A percentile compares a stretch with the other conserved stretches of the same genome.
Evolutionary conservation across 1,284 basidiomycete genomes (phyloP).

Genomic region (Rhodotorula sp.): DNA sequence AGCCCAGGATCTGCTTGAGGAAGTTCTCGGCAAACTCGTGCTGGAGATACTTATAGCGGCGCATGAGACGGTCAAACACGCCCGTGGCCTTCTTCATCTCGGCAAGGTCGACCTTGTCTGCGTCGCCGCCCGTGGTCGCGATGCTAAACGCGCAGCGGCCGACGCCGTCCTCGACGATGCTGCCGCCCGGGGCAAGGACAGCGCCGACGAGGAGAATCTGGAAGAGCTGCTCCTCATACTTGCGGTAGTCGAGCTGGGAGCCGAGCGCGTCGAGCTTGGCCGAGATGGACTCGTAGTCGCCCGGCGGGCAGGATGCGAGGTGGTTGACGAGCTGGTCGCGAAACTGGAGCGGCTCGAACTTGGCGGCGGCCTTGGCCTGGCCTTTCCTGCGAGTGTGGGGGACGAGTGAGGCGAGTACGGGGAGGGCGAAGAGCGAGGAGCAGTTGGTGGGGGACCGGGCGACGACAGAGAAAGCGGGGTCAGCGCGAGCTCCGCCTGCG

Average conservation of each 20-base stretch:
- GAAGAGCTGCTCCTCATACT: constrained; percentile 94
- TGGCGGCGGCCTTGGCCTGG: constrained; percentile 57
- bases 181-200: constrained; percentile 91
- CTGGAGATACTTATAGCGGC: constrained; percentile 98
- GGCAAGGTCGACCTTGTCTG: constrained; percentile 56
- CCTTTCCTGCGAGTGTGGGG: constrained; percentile 41
- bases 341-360: constrained; percentile 73
- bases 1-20: constrained; percentile 82
- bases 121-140: not conserved
- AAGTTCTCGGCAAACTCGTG: constrained; percentile 86
- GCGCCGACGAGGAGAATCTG: constrained; percentile 92
- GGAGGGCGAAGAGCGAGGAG: not conserved
- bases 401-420: no score
- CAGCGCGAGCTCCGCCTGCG: no score
- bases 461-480: no score
- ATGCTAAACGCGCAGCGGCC: constrained; percentile 14
- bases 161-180: constrained; percentile 78
- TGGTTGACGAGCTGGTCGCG: constrained; percentile 93
- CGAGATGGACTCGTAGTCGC: constrained; percentile 79
- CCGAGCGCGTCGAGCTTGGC: constrained; percentile 66
- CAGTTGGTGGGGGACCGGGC: not conserved
- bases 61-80: constrained; percentile 90
- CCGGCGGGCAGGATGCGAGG: constrained; percentile 75
- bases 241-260: constrained; percentile 80
- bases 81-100: constrained; percentile 91